Conservation (phyloP, 257 asterid species). For the Anisodus acutangulus region DNA sequence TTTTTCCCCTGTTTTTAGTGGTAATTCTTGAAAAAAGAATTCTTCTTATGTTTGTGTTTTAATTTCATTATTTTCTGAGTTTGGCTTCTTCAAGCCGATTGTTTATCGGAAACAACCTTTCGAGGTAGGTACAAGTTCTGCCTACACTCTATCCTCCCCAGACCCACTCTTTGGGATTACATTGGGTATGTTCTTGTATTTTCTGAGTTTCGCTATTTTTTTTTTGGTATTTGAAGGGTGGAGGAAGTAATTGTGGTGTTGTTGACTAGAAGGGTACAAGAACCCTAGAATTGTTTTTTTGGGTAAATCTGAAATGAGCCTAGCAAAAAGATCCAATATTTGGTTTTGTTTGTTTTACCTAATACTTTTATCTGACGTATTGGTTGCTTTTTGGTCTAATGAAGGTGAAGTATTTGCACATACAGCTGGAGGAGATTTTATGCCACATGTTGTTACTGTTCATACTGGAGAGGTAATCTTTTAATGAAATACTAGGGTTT, state of each 20-base stretch:
- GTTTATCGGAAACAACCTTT: too few relatives aligned
- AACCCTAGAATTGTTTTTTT: neutral
- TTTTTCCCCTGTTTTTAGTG: neutral
- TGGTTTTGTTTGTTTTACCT: slow-evolving; percentile 20
- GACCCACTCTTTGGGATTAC: too few relatives aligned
- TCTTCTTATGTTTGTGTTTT: neutral
- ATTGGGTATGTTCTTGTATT: too few relatives aligned
- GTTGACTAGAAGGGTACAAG: neutral
- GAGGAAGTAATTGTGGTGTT: neutral
- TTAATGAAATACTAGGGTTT: neutral
- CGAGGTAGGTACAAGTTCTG: too few relatives aligned
- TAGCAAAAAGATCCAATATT: slow-evolving; percentile 5
- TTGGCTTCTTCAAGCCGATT: too few relatives aligned
- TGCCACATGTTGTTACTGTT: slow-evolving; percentile 84
- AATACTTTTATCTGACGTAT: slow-evolving; percentile 1
- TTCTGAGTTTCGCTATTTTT: too few relatives aligned
- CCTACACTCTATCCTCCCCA: too few relatives aligned
- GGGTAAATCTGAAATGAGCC: neutral
- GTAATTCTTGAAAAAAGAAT: neutral
- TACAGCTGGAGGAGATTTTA: slow-evolving; percentile 89
- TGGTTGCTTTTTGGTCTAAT: slow-evolving; percentile 31
- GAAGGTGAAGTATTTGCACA: slow-evolving; percentile 78
- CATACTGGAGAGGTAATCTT: slow-evolving; percentile 77
- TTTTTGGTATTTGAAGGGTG: neutral
- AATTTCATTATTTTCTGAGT: neutral